Conservation (phyloP, 176 grass and related monocot genomes). For the Triticum timopheevii region DNA sequence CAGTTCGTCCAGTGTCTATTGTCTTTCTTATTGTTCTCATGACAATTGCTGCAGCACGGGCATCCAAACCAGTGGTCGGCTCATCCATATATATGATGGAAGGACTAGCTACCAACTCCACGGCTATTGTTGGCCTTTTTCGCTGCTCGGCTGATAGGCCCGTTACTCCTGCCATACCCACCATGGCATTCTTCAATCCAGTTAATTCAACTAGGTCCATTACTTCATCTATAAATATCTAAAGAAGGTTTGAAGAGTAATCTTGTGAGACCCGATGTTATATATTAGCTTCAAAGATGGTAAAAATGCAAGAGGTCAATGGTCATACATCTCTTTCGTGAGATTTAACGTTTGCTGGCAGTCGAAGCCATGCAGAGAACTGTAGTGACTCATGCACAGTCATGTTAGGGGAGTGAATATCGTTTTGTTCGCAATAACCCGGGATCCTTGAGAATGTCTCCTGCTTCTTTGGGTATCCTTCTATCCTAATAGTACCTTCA, state of each 20-base stretch:
- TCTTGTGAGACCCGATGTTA: neutral
- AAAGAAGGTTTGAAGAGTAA: conserved; percentile 25
- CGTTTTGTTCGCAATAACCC: conserved; percentile 80
- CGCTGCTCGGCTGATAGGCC: conserved; percentile 70
- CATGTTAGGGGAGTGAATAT: conserved; percentile 73
- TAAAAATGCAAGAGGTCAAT: conserved; percentile 8
- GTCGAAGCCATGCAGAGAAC: conserved; percentile 71
- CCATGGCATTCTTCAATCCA: conserved; percentile 63
- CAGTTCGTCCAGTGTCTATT: conserved; percentile 76
- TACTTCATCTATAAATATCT: conserved; percentile 82
- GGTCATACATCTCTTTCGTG: conserved; percentile 67
- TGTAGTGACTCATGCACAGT: conserved; percentile 69
- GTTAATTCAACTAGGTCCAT: conserved; percentile 78
- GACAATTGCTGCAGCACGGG: conserved; percentile 76
- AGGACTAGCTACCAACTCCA: conserved; percentile 75
- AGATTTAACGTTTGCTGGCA: conserved; percentile 64
- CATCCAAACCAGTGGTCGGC: conserved; percentile 77
- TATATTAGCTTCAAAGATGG: neutral
- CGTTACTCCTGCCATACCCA: conserved; percentile 49
- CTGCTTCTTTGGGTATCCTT: conserved; percentile 74
- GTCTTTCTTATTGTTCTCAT: conserved; percentile 79
- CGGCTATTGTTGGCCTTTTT: conserved; percentile 75
- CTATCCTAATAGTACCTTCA: conserved; percentile 68
- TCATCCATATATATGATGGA: conserved; percentile 97
- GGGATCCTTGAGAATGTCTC: conserved; percentile 72